Percentiles rank a stretch among this genome's conserved stretches.
Evolutionary conservation across 2,329 filamentous ascomycete species (phyloP).

Genomic region (Colletotrichum shisoi): DNA sequence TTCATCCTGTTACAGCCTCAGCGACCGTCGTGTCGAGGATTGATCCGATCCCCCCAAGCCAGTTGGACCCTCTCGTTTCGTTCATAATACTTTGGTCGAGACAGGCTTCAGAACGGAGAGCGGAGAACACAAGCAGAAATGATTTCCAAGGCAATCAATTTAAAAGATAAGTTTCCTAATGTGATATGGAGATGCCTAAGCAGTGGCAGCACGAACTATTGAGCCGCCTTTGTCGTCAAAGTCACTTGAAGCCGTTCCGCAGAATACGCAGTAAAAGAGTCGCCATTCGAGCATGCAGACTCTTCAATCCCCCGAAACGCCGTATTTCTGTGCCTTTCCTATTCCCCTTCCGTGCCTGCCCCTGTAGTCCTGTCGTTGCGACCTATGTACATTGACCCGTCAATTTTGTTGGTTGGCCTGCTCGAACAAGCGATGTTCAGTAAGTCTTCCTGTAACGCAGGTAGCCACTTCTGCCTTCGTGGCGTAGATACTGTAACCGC

Average conservation of each 20-base stretch:
- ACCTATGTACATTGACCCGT: conserved; percentile 38
- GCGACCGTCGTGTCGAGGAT: not conserved
- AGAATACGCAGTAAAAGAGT: conserved; percentile 29
- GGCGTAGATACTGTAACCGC: not conserved
- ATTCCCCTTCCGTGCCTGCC: conserved; percentile 20
- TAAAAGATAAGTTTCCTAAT: conserved; percentile 34
- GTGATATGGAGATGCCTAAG: conserved; percentile 23
- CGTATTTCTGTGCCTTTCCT: conserved; percentile 38
- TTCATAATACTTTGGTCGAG: too few relatives aligned
- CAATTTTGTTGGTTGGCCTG: conserved; percentile 28
- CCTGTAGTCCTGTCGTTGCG: conserved; percentile 30
- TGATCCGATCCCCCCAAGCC: not conserved
- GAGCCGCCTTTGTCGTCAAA: conserved; percentile 15
- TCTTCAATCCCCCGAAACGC: conserved; percentile 37
- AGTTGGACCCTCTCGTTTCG: not conserved
- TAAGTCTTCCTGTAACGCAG: conserved; percentile 12
- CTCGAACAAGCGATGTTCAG: conserved; percentile 23
- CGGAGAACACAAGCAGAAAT: not conserved
- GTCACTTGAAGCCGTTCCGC: conserved; percentile 18
- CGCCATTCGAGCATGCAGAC: conserved; percentile 36
- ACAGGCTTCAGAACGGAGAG: not conserved
- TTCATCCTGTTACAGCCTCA: not conserved
- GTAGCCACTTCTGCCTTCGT: not conserved
- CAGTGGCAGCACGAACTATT: conserved; percentile 15
- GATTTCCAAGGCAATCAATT: conserved; percentile 22